Evolutionary conservation across 306 rosid genomes (phyloP), one percentile per base, ranked within the genome.

Genomic region (Medicago lupulina): DNA sequence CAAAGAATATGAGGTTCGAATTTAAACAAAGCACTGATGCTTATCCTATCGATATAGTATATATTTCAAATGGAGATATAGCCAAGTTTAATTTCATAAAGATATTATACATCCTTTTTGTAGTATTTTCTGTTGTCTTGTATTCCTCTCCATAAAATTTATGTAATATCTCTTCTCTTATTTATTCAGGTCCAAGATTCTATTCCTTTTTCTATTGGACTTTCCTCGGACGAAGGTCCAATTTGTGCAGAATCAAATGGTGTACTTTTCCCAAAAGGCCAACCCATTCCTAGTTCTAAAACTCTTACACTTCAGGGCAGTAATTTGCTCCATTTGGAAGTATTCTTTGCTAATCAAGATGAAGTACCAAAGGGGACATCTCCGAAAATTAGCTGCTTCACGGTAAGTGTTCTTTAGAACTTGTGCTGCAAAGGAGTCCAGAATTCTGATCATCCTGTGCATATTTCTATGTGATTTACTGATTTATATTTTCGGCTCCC

Each of bases 1-100:
- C 85, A 84, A 82, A 83, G 96, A 95, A 71, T 95, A 90, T 40
- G 92, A 95, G 99, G 99, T 95, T 75, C 79, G 95, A 83, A 73
- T 50, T 49, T 17, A 43, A 19, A 79, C 65, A 75, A 67, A 36
- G 25, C 78, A 16, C 17, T 19, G 18, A 72, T 83, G 74, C 72
- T 73, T 51, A 41, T 63, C 77, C 76, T 50, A 36, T 15, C 49
- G 31, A 46, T 46, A 13, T 13, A 7, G 5, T 34, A 34, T 34
- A 34, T 34, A 34, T 34, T 0, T 21, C 6, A 34, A 34, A 4
- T 34, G 38, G 38, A 34, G 31, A 34, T 34, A 34, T 5, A 34
- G 38, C 6, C 0, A 34, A 34, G 7, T 34, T 34, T 6, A 34
- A 34, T 34, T 34, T 34, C 38, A 34, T 6, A 4, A 4, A 4